Evolutionary conservation across 2,329 filamentous ascomycete genomes (phyloP), one percentile per base, ranked within the genome.

Genomic region (Xylaria sp.): DNA sequence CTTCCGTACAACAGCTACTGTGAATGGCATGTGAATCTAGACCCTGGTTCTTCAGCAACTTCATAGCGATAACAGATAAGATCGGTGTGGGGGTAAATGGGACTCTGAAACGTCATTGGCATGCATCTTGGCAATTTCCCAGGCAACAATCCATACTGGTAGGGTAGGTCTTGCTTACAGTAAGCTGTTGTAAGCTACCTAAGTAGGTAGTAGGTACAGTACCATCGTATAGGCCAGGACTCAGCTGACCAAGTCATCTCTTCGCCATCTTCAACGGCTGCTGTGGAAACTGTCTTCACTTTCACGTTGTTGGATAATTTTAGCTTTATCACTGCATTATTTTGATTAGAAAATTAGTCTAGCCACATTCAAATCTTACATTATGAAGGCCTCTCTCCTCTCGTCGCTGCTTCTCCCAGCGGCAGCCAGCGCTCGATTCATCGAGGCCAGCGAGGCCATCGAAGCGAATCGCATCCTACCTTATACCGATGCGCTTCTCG

Each of bases 391-490:
- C 48, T 87, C 87, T 60, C 75, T 88, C 16, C 76, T 90, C 64
- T 84, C 69, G 25, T 72, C 87, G 60, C 79, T 87, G 66, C 82
- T 88, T 71, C 81, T 89, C 70, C 87, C 87, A 57, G 84, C 79
- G 40, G 77, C 82, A 60, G 82, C 84, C 65, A 84, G 82, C 72
- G 87, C 86, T 63, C 87, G 88, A 72, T 90, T 88, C 74, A 77
- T 89, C 74, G 85, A 89, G 75, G 73, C 81, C 32, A 78, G 80
- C 72, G 87, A 90, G 75, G 77, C 81, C 37, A 78, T 80, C 72
- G 87, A 90, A 74, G 77, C 73, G 66, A 81, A 88, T 74, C 83
- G 84, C 71, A 81, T 88, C 70, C 80, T 85, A 66, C 82, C 88
- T 65, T 79, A 80, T 66, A 81, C 82, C 44, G 79, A 84, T 50